Evolutionary conservation across 768 basidiomycete species (phyloP).

Genomic region (Calocybe gangraenosa): DNA sequence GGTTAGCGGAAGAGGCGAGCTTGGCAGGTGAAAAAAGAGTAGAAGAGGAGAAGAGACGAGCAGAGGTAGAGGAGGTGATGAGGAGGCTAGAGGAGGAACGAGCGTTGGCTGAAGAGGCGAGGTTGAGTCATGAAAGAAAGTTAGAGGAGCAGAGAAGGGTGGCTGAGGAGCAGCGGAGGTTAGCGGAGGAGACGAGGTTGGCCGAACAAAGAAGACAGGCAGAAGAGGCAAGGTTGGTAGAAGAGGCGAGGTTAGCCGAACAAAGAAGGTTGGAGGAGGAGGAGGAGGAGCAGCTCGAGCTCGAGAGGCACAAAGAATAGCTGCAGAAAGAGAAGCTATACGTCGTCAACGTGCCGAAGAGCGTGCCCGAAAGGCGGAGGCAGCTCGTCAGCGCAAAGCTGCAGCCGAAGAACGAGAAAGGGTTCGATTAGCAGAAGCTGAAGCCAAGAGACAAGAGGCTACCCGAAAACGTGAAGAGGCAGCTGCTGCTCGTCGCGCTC

Average conservation of each 20-base stretch:
- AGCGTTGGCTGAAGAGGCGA: too few species aligned
- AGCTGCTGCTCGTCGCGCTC: conserved; percentile 7
- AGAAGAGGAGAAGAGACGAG: too few species aligned
- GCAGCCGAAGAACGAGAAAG: not conserved
- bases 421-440: conserved; percentile 1
- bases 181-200: not conserved
- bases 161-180: not conserved
- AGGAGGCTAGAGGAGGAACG: too few species aligned
- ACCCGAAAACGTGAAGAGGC: conserved; percentile 6
- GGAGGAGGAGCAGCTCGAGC: conserved; percentile 1
- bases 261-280: conserved; percentile 14
- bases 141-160: too few species aligned
- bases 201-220: not conserved
- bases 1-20: too few species aligned
- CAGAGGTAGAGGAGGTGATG: too few species aligned
- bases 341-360: too few species aligned
- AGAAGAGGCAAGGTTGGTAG: not conserved
- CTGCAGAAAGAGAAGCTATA: conserved; percentile 3
- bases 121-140: too few species aligned
- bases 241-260: conserved; percentile 13
- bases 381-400: not conserved
- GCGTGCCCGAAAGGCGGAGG: too few species aligned
- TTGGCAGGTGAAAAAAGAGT: too few species aligned
- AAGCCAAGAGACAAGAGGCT: conserved; percentile 2
- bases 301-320: conserved; percentile 1